Evolutionary conservation across 1,284 basidiomycete genomes (phyloP).

Genomic region (Rhodotorula glutinis): DNA sequence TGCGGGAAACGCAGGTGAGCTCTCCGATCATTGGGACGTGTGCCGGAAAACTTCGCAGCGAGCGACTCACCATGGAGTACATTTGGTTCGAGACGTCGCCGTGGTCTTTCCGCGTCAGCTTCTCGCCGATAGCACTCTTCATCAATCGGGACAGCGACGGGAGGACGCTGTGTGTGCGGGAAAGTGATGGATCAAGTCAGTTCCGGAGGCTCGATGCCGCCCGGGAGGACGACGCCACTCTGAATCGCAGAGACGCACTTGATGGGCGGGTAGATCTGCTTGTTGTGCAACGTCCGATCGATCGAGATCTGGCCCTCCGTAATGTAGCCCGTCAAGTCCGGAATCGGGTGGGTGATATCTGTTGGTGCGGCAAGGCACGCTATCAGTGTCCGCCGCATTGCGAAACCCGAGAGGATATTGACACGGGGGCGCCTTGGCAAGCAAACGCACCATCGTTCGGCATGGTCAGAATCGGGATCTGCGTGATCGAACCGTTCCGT

Average conservation of each 20-base stretch:
- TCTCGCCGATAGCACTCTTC: conserved; percentile 99
- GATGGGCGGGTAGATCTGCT: conserved; percentile 97
- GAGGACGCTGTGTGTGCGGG: conserved; percentile 58
- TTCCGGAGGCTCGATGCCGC: too few relatives aligned
- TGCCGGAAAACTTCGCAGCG: too few relatives aligned
- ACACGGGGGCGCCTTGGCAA: conserved; percentile 21
- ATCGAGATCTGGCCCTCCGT: conserved; percentile 99
- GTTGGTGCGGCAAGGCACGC: conserved; percentile 5
- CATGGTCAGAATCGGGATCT: conserved; percentile 99
- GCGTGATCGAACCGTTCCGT: conserved; percentile 97
- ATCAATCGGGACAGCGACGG: conserved; percentile 98
- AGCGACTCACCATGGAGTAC: conserved; percentile 43
- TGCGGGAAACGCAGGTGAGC: conserved; percentile 65
- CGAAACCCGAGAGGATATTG: too few relatives aligned
- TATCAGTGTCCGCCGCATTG: neutral
- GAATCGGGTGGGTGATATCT: conserved; percentile 99
- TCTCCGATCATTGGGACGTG: too few relatives aligned
- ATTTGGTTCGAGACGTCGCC: conserved; percentile 98
- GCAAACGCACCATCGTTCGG: conserved; percentile 83
- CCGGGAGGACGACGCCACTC: too few relatives aligned
- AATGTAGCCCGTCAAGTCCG: conserved; percentile 98
- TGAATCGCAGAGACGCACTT: conserved; percentile 57
- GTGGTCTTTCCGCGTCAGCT: conserved; percentile 96
- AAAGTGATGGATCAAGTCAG: neutral
- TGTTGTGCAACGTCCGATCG: conserved; percentile 58